Conservation (phyloP, 2,329 filamentous ascomycete genomes). For the Colletotrichum sansevieriae region DNA sequence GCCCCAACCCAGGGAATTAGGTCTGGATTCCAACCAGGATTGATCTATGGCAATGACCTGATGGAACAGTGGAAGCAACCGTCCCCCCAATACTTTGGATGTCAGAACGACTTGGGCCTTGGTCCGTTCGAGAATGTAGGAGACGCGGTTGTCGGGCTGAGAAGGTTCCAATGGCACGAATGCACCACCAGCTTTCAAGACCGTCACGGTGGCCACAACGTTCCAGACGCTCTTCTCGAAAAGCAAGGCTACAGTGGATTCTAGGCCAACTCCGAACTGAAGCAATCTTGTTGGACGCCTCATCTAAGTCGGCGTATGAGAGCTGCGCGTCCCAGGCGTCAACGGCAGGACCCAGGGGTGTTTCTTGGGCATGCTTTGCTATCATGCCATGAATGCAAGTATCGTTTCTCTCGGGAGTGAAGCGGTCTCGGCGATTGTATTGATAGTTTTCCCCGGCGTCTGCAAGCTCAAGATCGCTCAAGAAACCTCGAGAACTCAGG, state of each 20-base stretch:
- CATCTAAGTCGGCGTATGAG: conserved; percentile 45
- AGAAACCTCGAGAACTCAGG: too few relatives aligned
- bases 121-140: conserved; percentile 35
- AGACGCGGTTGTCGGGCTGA: conserved; percentile 43
- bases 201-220: conserved; percentile 44
- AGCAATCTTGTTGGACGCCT: conserved; percentile 42
- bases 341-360: conserved; percentile 42
- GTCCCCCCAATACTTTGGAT: background rate
- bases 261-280: conserved; percentile 8
- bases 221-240: conserved; percentile 48
- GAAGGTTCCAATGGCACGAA: conserved; percentile 40
- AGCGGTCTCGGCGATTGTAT: too few relatives aligned
- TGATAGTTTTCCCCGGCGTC: too few relatives aligned
- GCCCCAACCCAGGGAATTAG: too few relatives aligned
- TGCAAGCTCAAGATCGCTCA: too few relatives aligned
- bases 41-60: too few relatives aligned
- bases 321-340: conserved; percentile 45
- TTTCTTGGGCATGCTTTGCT: background rate
- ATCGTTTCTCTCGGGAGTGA: too few relatives aligned
- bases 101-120: conserved; percentile 28
- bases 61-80: background rate
- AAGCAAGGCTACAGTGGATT: conserved; percentile 44
- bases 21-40: too few relatives aligned
- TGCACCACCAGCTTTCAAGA: conserved; percentile 34
- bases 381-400: conserved; percentile 15